These are phyloP conservation scores for Detonula confervacea DNA, from an alignment of 352 stramenopile species.

Conservation along the genomic window DNA sequence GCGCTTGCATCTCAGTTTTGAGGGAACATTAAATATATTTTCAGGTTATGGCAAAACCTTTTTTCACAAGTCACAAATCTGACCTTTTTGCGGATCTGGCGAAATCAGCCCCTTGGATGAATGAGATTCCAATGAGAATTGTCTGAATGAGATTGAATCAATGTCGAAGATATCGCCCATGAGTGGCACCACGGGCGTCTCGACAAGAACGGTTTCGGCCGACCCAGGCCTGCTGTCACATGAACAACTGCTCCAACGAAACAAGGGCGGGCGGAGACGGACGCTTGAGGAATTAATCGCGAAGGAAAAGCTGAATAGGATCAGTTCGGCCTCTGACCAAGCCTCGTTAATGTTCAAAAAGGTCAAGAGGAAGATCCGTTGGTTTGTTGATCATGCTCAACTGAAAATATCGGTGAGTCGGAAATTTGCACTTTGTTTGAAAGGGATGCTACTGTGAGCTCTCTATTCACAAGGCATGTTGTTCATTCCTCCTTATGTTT, in stretches of 20 bases:
- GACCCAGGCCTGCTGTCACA: slow-evolving; percentile 56
- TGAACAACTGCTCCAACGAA: slow-evolving; percentile 48
- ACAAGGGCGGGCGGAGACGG: slow-evolving; percentile 30
- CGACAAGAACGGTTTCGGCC: slow-evolving; percentile 50
- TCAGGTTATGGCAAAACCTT: too few species aligned
- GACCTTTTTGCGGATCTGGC: too few species aligned
- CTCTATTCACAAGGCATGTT: not conserved
- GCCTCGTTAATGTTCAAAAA: slow-evolving; percentile 14
- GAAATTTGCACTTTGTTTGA: too few species aligned
- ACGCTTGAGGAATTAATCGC: slow-evolving; percentile 50
- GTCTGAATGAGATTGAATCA: not conserved
- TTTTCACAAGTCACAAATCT: too few species aligned
- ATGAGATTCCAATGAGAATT: not conserved
- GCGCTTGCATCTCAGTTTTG: too few species aligned
- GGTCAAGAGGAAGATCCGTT: slow-evolving; percentile 34
- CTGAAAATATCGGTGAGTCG: slow-evolving; percentile 60
- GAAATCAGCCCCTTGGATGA: not conserved
- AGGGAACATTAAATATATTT: too few species aligned
- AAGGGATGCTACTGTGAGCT: too few species aligned
- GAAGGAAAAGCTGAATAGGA: slow-evolving; percentile 28
- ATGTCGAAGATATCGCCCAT: slow-evolving; percentile 29
- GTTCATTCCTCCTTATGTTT: slow-evolving; percentile 1
- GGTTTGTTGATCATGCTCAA: slow-evolving; percentile 55
- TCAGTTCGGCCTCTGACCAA: not conserved
- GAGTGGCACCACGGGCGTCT: not conserved